Evolutionary conservation across 441 rosid species (phyloP).

Genomic region (Adansonia madagascariensis): DNA sequence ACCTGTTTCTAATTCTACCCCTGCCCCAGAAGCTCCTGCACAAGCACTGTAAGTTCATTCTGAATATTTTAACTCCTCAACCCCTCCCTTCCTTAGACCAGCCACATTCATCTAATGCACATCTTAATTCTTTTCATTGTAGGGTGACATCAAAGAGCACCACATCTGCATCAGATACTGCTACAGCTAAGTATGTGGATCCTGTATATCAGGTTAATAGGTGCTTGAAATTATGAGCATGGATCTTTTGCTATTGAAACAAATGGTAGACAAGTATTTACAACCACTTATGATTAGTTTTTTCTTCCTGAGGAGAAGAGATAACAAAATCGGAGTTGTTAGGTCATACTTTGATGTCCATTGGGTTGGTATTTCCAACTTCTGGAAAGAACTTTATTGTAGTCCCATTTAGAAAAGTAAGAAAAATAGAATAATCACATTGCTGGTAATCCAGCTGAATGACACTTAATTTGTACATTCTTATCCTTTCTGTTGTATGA

Average conservation of each 20-base stretch:
- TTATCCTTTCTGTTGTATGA: background rate
- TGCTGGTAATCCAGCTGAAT: background rate
- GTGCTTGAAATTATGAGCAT: conserved; percentile 10
- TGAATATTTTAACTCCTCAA: background rate
- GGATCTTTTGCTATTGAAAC: background rate
- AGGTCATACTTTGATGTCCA: background rate
- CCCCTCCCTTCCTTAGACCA: background rate
- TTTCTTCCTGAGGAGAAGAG: conserved; percentile 4
- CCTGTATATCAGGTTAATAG: background rate
- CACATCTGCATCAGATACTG: conserved; percentile 45
- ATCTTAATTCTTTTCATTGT: conserved; percentile 24
- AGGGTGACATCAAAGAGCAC: conserved; percentile 38
- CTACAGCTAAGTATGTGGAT: conserved; percentile 44
- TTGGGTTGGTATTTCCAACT: background rate
- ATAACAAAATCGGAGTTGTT: background rate
- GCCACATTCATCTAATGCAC: background rate
- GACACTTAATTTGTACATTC: background rate
- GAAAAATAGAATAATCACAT: background rate
- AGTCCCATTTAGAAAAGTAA: background rate
- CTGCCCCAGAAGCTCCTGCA: conserved; percentile 45
- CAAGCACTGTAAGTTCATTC: conserved; percentile 58
- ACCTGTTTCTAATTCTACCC: conserved; percentile 40
- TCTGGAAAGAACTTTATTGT: background rate
- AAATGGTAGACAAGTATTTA: background rate
- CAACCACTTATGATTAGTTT: background rate